Evolutionary conservation across 2,329 filamentous ascomycete genomes (phyloP), one percentile per base, ranked within the genome.

Genomic region (Chrysosporium keratinophilum): DNA sequence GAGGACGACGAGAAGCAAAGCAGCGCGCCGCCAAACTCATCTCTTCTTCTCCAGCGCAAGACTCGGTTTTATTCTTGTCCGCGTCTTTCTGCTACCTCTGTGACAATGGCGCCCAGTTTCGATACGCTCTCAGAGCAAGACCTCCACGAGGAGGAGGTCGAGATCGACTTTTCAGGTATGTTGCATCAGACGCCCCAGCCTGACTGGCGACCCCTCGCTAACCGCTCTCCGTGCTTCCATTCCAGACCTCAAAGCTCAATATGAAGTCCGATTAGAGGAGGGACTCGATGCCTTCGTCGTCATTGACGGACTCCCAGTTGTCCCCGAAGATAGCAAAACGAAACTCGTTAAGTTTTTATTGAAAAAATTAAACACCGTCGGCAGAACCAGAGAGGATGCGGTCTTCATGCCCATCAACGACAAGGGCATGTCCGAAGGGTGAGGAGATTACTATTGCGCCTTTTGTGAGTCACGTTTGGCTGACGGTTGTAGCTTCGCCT

Each of bases 241-340:
- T 55, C 54, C 59, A 78, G 91, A 98, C 74, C 80, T 98, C 62
- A 82, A 84, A 70, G 90, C 94, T 71, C 88, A 94, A 73, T 96
- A 90, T 70, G 89, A 97, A 74, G 90, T 97, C 59, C 88, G 91
- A 69, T 79, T 97, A 61, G 93, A 98, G 71, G 88, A 95, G 72
- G 93, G 93, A 56, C 85, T 96, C 65, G 93, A 98, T 70, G 86
- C 89, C 60, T 98, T 98, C 67, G 87, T 98, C 60, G 90, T 97
- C 58, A 81, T 97, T 68, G 93, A 98, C 71, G 93, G 93, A 61
- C 82, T 98, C 42, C 93, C 93, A 61, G 76, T 85, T 60, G 91
- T 98, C 60, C 88, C 78, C 56, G 88, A 90, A 70, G 91, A 93
- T 48, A 90, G 87, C 77, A 91, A 89, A 76, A 82, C 87, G 57